phyloP scores from a whole-genome alignment of 768 basidiomycete genomes.

The Gymnopilus junonius region DNA sequence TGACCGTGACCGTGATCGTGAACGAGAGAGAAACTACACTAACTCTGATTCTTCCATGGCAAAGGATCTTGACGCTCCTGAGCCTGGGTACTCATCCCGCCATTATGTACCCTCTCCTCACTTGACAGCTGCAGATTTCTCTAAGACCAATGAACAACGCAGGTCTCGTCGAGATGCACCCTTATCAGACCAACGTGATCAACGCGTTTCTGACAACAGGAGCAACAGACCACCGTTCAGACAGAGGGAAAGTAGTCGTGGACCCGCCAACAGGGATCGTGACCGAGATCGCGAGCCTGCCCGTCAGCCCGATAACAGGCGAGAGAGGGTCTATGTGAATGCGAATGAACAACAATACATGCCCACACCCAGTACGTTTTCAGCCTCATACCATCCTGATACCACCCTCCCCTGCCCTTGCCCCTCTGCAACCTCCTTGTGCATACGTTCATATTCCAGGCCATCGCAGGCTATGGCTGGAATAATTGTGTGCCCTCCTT shows the following conservation, averaged over 20 bases:
- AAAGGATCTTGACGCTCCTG: slow-evolving; percentile 29
- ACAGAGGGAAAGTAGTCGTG: slow-evolving; percentile 31
- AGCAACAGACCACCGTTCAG: slow-evolving; percentile 23
- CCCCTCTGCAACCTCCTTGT: slow-evolving; percentile 18
- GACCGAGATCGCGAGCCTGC: slow-evolving; percentile 31
- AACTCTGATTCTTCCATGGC: slow-evolving; percentile 30
- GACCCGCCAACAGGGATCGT: slow-evolving; percentile 14
- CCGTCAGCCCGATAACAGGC: slow-evolving; percentile 24
- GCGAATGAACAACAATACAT: slow-evolving; percentile 34
- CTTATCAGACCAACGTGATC: slow-evolving; percentile 11
- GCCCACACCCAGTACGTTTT: slow-evolving; percentile 65
- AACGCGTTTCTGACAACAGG: slow-evolving; percentile 7
- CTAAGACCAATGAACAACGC: slow-evolving; percentile 22
- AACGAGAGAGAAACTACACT: slow-evolving; percentile 29
- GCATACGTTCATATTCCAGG: slow-evolving; percentile 22
- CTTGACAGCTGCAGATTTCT: slow-evolving; percentile 21
- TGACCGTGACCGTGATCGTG: slow-evolving; percentile 10
- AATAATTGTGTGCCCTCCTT: slow-evolving; percentile 24
- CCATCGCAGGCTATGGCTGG: slow-evolving; percentile 27
- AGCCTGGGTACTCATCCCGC: slow-evolving; percentile 26
- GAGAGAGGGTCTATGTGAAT: slow-evolving; percentile 20
- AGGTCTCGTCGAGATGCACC: slow-evolving; percentile 20
- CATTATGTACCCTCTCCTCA: slow-evolving; percentile 28
- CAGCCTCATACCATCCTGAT: slow-evolving; percentile 54
- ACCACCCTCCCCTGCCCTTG: slow-evolving; percentile 38